Conservation (phyloP, 352 stramenopile species). For the Phytopythium boreale region DNA sequence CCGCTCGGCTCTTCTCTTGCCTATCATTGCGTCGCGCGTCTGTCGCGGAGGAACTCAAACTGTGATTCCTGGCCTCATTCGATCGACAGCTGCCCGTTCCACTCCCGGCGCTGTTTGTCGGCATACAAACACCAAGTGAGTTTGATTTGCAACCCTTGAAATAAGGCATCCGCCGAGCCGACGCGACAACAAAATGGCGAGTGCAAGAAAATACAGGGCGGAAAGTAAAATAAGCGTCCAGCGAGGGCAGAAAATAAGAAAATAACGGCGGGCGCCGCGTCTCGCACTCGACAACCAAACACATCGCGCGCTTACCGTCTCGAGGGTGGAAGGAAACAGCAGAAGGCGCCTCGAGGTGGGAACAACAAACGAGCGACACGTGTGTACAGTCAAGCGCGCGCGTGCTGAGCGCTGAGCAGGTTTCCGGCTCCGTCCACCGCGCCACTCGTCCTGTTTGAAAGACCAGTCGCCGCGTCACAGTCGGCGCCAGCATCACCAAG, state of each 20-base stretch:
- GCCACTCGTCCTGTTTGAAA: no score
- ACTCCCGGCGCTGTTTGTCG: neutral
- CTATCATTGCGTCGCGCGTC: neutral
- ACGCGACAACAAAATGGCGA: neutral
- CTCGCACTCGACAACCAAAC: neutral
- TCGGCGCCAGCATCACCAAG: neutral
- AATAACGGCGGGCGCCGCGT: no score
- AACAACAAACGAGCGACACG: no score
- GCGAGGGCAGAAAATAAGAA: neutral
- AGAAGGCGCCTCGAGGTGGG: neutral
- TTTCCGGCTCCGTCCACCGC: no score
- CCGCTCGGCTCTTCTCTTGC: neutral
- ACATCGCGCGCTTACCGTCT: neutral
- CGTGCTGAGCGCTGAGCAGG: no score
- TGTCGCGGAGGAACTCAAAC: neutral
- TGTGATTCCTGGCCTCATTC: constrained; percentile 1
- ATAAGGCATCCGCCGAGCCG: neutral
- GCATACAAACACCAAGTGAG: neutral
- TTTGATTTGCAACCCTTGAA: no score
- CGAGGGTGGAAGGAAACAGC: neutral
- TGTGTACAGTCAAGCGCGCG: neutral
- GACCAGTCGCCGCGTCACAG: neutral
- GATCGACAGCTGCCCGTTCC: constrained; percentile 1
- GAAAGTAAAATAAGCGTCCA: constrained; percentile 4
- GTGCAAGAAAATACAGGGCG: neutral